phyloP scores from a whole-genome alignment of 148 eudicot genomes.

The Bassia scoparia region DNA sequence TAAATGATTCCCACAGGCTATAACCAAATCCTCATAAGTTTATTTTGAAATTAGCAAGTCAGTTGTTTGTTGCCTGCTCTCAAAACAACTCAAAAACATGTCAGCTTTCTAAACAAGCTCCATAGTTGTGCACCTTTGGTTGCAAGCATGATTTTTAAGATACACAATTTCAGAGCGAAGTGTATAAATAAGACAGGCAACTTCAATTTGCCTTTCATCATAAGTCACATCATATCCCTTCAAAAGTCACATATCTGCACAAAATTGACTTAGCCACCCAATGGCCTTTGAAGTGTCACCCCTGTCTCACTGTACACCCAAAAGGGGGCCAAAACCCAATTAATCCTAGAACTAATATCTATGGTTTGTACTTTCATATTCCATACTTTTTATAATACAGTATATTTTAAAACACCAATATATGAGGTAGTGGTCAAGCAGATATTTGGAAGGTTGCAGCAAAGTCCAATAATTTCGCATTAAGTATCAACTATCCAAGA shows the following conservation, averaged over 20 bases:
- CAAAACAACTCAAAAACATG: background rate
- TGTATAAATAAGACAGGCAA: background rate
- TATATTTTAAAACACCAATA: no score
- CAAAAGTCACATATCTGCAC: background rate
- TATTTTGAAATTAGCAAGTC: background rate
- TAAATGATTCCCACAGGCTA: background rate
- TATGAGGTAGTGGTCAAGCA: background rate
- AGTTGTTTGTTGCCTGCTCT: background rate
- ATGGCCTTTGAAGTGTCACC: background rate
- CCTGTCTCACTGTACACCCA: background rate
- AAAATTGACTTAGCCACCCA: background rate
- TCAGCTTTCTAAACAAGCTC: background rate
- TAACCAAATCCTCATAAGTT: background rate
- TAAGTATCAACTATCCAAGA: no score
- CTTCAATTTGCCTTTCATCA: background rate
- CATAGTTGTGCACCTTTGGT: background rate
- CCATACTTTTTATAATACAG: no score
- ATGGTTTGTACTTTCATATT: no score
- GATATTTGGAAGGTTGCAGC: background rate
- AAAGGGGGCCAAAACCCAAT: no score
- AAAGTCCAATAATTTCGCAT: no score
- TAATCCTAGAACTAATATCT: background rate
- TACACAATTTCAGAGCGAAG: background rate
- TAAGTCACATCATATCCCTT: background rate
- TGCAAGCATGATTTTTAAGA: background rate